phyloP scores from a whole-genome alignment of 768 basidiomycete species.

The Rhizopogon sp. region DNA sequence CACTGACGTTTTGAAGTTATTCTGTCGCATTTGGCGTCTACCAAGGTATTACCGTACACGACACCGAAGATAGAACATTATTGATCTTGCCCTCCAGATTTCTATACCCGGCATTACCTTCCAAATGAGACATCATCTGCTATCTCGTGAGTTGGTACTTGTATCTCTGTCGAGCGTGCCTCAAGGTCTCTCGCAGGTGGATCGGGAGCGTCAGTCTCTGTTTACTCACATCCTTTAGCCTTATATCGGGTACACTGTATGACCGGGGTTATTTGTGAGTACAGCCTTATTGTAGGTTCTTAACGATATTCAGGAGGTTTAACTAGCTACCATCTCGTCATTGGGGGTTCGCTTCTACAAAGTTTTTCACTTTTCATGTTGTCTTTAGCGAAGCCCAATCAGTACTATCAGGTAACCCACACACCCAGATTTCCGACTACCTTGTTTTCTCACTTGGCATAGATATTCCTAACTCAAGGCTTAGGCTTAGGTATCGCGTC shows the following conservation, averaged over 20 bases:
- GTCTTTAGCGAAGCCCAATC: constrained; percentile 31
- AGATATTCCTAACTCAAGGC: constrained; percentile 44
- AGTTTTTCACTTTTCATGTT: constrained; percentile 39
- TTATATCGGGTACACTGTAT: background rate
- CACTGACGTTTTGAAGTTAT: constrained; percentile 9
- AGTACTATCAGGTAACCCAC: constrained; percentile 31
- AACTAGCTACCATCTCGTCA: background rate
- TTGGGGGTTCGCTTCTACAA: background rate
- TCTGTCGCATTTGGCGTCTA: constrained; percentile 21
- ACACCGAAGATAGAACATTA: background rate
- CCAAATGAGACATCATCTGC: background rate
- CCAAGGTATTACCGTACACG: constrained; percentile 15
- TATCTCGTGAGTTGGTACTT: background rate
- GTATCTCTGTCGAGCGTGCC: background rate
- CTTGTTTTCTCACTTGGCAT: background rate
- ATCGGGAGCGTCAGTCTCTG: background rate
- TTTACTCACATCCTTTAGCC: background rate
- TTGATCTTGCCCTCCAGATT: background rate
- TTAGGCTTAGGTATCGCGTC: constrained; percentile 35
- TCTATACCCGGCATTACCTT: background rate
- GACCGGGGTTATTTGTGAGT: background rate
- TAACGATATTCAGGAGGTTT: background rate
- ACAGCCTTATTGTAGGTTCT: background rate
- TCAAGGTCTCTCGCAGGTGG: background rate
- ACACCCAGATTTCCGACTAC: background rate